Base-by-base conservation (phyloP, 345 rosid species). In the Cardiospermum halicacabum region DNA sequence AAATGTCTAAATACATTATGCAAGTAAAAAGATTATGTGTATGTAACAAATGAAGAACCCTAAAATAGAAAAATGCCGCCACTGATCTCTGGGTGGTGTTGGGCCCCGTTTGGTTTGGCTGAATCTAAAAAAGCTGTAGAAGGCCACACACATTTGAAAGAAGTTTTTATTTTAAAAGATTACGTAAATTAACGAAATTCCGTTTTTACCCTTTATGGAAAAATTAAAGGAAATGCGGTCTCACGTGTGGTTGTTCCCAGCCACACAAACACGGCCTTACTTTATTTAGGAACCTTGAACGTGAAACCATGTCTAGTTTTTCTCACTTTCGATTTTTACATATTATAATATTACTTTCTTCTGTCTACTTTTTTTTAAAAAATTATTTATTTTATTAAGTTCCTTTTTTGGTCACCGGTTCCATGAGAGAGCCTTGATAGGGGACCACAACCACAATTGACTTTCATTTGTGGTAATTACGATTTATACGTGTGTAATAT, bases 231-330 rank as follows among this genome's bases (percentile, higher is more conserved):
- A 34, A 76, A 66, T 64, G 72, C 62, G 50, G 9, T 16, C 54
- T 62, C 75, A 68, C 86, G 84, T 79, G 86, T 45, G 37, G 27
- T 3, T 55, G 76, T 60, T 67, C 37, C 78, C 77, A 31, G 63
- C 79, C 85, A 64, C 84, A 56, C 36, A 76, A 62, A 37, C 66
- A 64, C 53, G 0, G 2, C 55, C 60, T 67, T 69, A 8, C 73
- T 62, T 61, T 51, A 21, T 18, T 53, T 26, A 13, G 25, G 11
- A 26, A 40, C 18, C 19, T 27, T 39, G 37, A 37, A 48, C 32
- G 57, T 16, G 50, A 26, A 32, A 3, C 63, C 12, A 21, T 11
- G 55, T 55, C 69, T 54, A 25, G 47, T 62, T 6, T 19, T 67
- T 39, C 51, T 59, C 70, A 19, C 56, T 24, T 1, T 57, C 54